Base-by-base conservation (phyloP, 75 land plant species). In the Pseudotsuga menziesii region DNA sequence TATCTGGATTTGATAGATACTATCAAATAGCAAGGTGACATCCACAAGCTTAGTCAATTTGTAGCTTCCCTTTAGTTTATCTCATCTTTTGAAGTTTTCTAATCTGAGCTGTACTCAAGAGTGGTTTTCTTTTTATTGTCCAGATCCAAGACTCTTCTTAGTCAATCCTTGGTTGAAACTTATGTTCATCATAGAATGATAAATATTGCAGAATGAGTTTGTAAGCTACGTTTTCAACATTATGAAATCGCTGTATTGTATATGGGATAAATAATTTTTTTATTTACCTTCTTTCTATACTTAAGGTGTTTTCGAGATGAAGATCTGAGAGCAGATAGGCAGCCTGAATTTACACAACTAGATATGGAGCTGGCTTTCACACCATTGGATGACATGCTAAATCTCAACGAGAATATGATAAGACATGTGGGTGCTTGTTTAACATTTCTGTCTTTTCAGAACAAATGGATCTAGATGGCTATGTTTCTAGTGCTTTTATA, bases 331-430 rank as follows among this genome's bases (percentile, higher is more conserved):
- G 97, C 97, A 63, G 99, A 96, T 83, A 81, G 99, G 55, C 99
- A 96, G 41, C 99, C 99, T 63, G 99, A 96, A 85, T 96, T 96
- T 78, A 96, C 99, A 35, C 99, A 96, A 64, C 85, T 96, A 5
- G 99, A 96, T 87, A 91, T 96, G 95, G 99, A 96, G 76, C 59
- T 96, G 79, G 91, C 99, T 57, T 96, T 96, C 69, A 92, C 87
- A 54, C 93, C 99, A 69, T 66, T 96, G 72, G 97, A 96, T 60
- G 97, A 96, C 75, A 96, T 96, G 93, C 82, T 96, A 80, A 83
- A 73, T 74, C 94, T 96, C 25, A 94, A 96, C 84, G 99, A 96
- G 86, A 90, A 94, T 77, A 83, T 96, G 61, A 92, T 94, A 52
- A 85, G 99, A 88, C 94, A 93, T 89, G 99, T 96, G 57, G 16